These are phyloP conservation scores for Aspergillus fumigatiaffinis DNA, from an alignment of 2,329 filamentous ascomycete species.

Conservation along the genomic window DNA sequence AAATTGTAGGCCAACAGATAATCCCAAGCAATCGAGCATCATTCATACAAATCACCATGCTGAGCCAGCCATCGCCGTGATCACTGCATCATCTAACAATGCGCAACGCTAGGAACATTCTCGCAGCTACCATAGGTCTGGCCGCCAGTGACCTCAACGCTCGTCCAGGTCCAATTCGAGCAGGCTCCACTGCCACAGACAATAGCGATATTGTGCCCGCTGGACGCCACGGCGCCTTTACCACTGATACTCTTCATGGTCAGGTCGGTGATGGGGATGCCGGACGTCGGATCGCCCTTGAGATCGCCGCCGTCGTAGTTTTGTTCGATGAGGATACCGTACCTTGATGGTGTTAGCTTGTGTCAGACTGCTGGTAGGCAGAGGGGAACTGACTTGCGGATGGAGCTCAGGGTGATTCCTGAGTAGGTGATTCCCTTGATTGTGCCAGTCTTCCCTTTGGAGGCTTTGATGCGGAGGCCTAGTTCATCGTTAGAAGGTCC, in stretches of 20 bases:
- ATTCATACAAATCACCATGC: too few relatives aligned
- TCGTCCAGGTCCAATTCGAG: constrained; percentile 46
- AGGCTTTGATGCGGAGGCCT: constrained; percentile 45
- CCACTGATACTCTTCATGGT: constrained; percentile 33
- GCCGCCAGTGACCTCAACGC: constrained; percentile 50
- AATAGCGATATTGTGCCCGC: constrained; percentile 46
- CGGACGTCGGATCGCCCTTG: constrained; percentile 12
- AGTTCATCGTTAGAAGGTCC: background rate
- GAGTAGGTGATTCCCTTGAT: constrained; percentile 52
- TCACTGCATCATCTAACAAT: constrained; percentile 21
- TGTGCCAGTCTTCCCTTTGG: constrained; percentile 49
- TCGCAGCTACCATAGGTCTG: constrained; percentile 40
- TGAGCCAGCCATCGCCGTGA: background rate
- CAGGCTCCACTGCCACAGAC: constrained; percentile 52
- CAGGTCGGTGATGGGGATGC: constrained; percentile 36
- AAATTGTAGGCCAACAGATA: background rate
- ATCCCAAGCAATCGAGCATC: too few relatives aligned
- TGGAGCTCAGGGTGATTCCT: constrained; percentile 49
- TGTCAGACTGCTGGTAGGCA: background rate
- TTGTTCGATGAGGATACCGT: constrained; percentile 52
- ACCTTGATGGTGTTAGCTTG: constrained; percentile 17
- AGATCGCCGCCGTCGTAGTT: constrained; percentile 50
- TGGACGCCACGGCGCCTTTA: constrained; percentile 30
- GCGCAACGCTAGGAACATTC: constrained; percentile 36
- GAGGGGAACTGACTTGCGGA: constrained; percentile 33